Percentiles rank a stretch among this genome's conserved stretches.
phyloP scores from a whole-genome alignment of 208 protist genomes.

The Trichomonas tenax region DNA sequence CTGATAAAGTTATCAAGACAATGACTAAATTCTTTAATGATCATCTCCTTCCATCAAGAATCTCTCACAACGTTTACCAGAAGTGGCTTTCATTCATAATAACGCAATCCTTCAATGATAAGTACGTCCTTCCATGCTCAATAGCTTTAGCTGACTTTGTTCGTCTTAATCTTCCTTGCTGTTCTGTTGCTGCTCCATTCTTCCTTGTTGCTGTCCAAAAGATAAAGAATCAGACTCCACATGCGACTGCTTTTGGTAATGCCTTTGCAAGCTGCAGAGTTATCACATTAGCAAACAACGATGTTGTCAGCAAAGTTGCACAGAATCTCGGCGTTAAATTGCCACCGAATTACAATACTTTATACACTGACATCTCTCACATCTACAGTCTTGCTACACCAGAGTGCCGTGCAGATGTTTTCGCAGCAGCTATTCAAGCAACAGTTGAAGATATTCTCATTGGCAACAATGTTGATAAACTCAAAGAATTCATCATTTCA shows the following conservation, averaged over 20 bases:
- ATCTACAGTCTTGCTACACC: background rate
- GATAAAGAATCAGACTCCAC: background rate
- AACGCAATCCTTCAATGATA: background rate
- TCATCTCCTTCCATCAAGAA: background rate
- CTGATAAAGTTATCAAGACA: background rate
- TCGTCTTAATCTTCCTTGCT: background rate
- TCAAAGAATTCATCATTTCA: background rate
- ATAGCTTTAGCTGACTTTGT: background rate
- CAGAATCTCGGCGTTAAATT: background rate
- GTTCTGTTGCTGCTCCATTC: background rate
- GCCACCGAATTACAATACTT: background rate
- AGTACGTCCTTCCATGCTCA: background rate
- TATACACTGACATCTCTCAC: background rate
- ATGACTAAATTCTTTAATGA: background rate
- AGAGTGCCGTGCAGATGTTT: background rate
- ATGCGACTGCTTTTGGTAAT: background rate
- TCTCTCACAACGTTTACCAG: background rate
- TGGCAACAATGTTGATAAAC: background rate
- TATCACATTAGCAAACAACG: background rate
- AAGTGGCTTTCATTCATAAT: background rate
- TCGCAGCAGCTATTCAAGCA: background rate
- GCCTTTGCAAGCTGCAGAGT: background rate
- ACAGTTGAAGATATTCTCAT: background rate
- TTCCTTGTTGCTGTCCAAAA: background rate
- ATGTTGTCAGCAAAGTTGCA: background rate